Percentiles rank a stretch among this genome's conserved stretches.
These are phyloP conservation scores for Penicillium sp. DNA, from an alignment of 2,329 filamentous ascomycete genomes.

Conservation along the genomic window DNA sequence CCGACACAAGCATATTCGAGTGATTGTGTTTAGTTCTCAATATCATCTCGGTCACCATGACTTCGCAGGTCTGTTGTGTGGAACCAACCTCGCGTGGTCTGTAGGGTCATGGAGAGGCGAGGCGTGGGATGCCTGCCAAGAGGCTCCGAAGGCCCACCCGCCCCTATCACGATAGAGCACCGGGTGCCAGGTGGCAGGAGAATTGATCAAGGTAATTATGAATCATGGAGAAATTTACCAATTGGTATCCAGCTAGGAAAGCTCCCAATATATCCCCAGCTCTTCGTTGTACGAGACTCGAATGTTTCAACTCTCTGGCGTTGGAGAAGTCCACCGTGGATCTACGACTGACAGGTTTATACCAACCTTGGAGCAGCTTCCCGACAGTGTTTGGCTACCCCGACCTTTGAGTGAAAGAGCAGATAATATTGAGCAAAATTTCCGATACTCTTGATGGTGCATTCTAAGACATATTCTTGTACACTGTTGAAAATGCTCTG, in stretches of 20 bases:
- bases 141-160: not conserved
- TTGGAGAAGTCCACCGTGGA: not conserved
- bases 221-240: not conserved
- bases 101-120: not conserved
- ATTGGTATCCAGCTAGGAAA: too few species aligned
- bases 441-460: not conserved
- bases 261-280: not conserved
- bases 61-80: not conserved
- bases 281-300: not conserved
- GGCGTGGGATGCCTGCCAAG: not conserved
- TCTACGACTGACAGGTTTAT: not conserved
- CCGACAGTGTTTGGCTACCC: not conserved
- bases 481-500: not conserved
- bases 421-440: not conserved
- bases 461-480: not conserved
- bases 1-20: not conserved
- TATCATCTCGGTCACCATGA: not conserved
- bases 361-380: not conserved
- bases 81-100: not conserved
- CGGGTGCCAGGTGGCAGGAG: not conserved
- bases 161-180: not conserved
- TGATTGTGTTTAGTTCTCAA: not conserved
- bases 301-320: not conserved
- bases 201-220: not conserved
- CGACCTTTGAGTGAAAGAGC: not conserved